Conservation (phyloP, 2,329 filamentous ascomycete genomes). For the Cordyceps pruinosa region DNA sequence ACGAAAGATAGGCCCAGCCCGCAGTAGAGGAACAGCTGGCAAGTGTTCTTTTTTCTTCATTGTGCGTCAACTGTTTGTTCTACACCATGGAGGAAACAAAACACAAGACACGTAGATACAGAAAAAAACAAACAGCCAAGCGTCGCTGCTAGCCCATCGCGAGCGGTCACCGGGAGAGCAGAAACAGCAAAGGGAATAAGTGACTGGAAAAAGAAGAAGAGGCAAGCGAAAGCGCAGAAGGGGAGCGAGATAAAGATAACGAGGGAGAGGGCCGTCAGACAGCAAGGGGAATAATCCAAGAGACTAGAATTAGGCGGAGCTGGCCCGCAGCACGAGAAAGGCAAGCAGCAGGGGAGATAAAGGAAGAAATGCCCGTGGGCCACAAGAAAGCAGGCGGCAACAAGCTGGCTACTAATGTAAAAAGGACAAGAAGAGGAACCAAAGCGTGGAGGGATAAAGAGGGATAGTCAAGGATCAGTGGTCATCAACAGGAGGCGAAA, state of each 20-base stretch:
- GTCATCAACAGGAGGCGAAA: conserved; percentile 9
- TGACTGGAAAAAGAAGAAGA: background rate
- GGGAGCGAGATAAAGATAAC: background rate
- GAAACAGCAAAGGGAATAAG: background rate
- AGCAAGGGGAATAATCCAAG: conserved; percentile 10
- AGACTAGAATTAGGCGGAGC: conserved; percentile 5
- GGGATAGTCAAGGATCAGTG: background rate
- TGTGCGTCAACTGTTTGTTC: background rate
- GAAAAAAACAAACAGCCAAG: background rate
- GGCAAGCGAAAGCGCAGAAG: background rate
- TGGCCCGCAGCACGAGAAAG: background rate
- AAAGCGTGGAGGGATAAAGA: background rate
- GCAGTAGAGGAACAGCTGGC: background rate
- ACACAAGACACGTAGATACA: background rate
- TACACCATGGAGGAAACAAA: background rate
- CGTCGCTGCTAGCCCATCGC: background rate
- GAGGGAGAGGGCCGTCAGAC: background rate
- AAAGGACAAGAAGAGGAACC: conserved; percentile 10
- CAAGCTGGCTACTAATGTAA: conserved; percentile 6
- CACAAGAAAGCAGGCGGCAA: background rate
- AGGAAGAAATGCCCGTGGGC: background rate
- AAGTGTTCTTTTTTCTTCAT: background rate
- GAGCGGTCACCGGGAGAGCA: conserved; percentile 3
- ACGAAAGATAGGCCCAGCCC: background rate
- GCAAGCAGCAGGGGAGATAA: background rate